Evolutionary conservation across 139 green algal genomes (phyloP).

Genomic region (Asterochloris sp.): DNA sequence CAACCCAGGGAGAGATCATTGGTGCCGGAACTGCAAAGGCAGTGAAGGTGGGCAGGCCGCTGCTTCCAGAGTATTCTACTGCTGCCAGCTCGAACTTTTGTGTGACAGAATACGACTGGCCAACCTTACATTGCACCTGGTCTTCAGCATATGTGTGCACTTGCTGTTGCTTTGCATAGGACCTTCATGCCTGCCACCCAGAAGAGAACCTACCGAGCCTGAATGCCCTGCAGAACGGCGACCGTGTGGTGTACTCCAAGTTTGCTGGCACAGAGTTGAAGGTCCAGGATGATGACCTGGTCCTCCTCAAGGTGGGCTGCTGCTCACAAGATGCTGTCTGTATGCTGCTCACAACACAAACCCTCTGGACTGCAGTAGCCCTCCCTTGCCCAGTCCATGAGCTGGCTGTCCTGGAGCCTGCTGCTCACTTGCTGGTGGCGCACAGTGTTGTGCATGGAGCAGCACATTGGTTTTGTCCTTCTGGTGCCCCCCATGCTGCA

Average conservation of each 20-base stretch:
- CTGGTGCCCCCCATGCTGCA: background rate
- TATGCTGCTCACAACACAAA: background rate
- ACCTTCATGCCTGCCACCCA: background rate
- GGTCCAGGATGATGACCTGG: constrained; percentile 61
- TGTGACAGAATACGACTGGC: background rate
- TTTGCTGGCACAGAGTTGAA: constrained; percentile 92
- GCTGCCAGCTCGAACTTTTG: background rate
- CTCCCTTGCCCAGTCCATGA: background rate
- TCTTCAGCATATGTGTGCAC: no score
- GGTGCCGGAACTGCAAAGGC: constrained; percentile 34
- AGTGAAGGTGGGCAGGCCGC: constrained; percentile 33
- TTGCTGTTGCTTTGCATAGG: background rate
- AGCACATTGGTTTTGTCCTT: background rate
- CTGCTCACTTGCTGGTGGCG: background rate
- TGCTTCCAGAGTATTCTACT: no score
- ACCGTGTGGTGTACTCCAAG: constrained; percentile 94
- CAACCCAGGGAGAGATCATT: constrained; percentile 67
- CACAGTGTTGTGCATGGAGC: no score
- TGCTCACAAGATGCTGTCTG: background rate
- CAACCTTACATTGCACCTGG: background rate
- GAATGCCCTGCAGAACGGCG: constrained; percentile 52
- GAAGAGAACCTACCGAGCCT: background rate
- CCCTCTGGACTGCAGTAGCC: background rate
- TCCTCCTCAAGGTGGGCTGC: constrained; percentile 86
- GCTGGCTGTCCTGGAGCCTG: background rate